These are phyloP conservation scores for Pichia sp. DNA, from an alignment of 1,139 yeast genomes.

Conservation along the genomic window DNA sequence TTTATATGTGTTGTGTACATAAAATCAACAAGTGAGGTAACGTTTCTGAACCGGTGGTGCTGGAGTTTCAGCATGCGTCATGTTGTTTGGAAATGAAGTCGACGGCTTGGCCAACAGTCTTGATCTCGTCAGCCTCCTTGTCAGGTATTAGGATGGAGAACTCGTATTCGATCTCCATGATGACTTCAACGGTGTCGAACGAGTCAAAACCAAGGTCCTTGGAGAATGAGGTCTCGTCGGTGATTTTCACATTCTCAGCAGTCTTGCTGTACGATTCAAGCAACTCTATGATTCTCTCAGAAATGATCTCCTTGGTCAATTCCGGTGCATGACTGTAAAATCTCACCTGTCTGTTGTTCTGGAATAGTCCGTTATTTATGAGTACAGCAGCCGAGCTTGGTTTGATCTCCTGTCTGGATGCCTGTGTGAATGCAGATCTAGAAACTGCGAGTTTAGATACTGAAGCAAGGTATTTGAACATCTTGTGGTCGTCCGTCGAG, in stretches of 20 bases:
- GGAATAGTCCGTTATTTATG: constrained; percentile 1
- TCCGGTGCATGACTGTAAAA: constrained; percentile 61
- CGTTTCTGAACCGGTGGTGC: neutral
- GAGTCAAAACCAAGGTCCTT: constrained; percentile 83
- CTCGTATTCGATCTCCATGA: constrained; percentile 86
- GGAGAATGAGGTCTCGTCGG: constrained; percentile 57
- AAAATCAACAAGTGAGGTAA: neutral
- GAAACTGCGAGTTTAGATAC: constrained; percentile 10
- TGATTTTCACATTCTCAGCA: constrained; percentile 41
- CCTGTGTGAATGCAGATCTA: constrained; percentile 9
- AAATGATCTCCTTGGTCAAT: constrained; percentile 65
- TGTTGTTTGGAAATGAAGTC: constrained; percentile 71
- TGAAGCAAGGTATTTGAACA: constrained; percentile 15
- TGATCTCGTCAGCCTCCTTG: constrained; percentile 76
- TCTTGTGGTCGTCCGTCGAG: constrained; percentile 1
- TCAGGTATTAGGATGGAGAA: constrained; percentile 73
- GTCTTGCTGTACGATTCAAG: constrained; percentile 79
- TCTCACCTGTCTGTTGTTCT: constrained; percentile 32
- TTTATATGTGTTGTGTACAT: neutral
- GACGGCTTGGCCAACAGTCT: constrained; percentile 78
- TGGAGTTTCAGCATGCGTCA: constrained; percentile 50
- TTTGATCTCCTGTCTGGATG: constrained; percentile 1
- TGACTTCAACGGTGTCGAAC: constrained; percentile 82
- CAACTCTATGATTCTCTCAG: constrained; percentile 71
- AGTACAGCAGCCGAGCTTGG: constrained; percentile 1